Evolutionary conservation across 2,329 filamentous ascomycete species (phyloP), one percentile per base, ranked within the genome.

Genomic region (Akanthomyces muscarius): DNA sequence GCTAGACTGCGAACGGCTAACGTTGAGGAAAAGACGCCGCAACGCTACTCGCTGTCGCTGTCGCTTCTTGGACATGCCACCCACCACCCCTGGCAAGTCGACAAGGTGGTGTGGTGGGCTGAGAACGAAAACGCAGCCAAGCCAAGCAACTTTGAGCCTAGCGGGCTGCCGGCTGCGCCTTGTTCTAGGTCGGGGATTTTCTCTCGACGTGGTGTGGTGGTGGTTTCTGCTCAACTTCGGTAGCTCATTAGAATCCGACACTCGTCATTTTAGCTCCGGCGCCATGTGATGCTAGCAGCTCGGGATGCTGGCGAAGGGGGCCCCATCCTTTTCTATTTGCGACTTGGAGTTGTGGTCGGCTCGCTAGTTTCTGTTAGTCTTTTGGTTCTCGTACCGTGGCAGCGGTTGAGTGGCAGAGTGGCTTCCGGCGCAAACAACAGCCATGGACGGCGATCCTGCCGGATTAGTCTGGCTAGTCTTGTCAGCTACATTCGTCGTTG

Each of bases 141-240:
- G 33, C 38, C 38, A 7, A 2, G 25, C 53, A 30, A 36, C 54
- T 57, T 47, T 45, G 23, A 16, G 54, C 25, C 42, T 57, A 57
- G 59, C 42, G 50, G 50, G 59, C 59, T 53, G 41, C 38, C 21
- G 50, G 59, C 59, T 61, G 59, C 59, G 50, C 58, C 58, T 61
- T 54, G 58, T 61, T 61, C 52, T 53, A 36, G 50, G n/a, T 47
- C 50, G 58, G 57, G 23, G 48, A 48, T 61, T 61, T 51, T 59
- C n/a, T 50, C 33, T 51, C 5, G 33, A 41, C 14, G 21, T 51
- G 33, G 21, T 21, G 21, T 21, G 21, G 21, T 21, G 21, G 48
- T 36, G 16, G 38, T 11, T 3, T 21, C 16, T 33, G 21, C 33
- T 52, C 36, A 21, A 52, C 21, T 33, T 28, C 14, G 14, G 21